Conservation (phyloP, 192 early-diverging fungal genomes). For the Podochytrium sp. region DNA sequence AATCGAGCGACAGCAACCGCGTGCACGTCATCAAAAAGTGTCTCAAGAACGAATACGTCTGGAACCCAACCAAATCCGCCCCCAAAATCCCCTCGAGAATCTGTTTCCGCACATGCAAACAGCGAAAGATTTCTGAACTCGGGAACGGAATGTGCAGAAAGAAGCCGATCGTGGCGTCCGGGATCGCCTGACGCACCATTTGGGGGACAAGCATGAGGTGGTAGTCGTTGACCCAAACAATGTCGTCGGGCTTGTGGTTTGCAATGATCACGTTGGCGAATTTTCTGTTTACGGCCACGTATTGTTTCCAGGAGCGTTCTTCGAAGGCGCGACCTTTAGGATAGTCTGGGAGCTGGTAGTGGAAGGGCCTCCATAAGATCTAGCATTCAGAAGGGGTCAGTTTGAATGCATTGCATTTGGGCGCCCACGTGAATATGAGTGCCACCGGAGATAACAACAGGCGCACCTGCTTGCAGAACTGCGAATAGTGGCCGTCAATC, state of each 20-base stretch:
- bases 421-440: not conserved
- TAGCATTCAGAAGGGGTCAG: conserved; percentile 32
- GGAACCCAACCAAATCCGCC: conserved; percentile 55
- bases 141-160: conserved; percentile 98
- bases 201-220: conserved; percentile 92
- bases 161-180: conserved; percentile 89
- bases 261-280: conserved; percentile 84
- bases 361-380: conserved; percentile 96
- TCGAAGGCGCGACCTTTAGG: conserved; percentile 79
- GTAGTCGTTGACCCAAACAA: conserved; percentile 98
- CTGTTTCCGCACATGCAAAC: conserved; percentile 69
- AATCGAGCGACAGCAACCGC: conserved; percentile 55
- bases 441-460: not conserved
- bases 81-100: conserved; percentile 56
- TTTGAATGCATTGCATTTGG: not conserved
- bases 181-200: conserved; percentile 83
- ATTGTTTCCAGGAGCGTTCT: conserved; percentile 80
- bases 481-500: conserved; percentile 90
- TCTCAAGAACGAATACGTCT: conserved; percentile 61
- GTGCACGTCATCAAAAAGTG: conserved; percentile 65
- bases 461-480: conserved; percentile 90
- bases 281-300: conserved; percentile 78
- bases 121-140: conserved; percentile 92
- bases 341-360: conserved; percentile 92
- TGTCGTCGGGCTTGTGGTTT: conserved; percentile 80